Evolutionary conservation across 2,329 filamentous ascomycete species (phyloP).

Genomic region (Fusarium sp.): DNA sequence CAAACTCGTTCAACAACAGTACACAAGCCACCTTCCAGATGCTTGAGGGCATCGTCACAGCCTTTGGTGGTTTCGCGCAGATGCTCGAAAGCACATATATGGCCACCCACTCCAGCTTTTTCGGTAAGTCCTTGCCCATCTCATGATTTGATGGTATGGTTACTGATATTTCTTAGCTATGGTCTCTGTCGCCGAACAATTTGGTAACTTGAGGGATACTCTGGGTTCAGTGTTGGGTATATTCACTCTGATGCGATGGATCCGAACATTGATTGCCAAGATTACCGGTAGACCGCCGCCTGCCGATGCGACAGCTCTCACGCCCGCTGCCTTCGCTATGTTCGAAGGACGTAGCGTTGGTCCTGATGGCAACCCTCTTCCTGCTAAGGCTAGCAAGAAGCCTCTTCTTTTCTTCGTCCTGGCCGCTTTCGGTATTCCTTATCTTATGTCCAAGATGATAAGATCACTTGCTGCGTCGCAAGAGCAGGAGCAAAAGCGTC

Average conservation of each 20-base stretch:
- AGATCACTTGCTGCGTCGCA: slow-evolving; percentile 83
- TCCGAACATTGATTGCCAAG: slow-evolving; percentile 90
- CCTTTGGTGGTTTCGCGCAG: slow-evolving; percentile 97
- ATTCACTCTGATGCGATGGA: slow-evolving; percentile 95
- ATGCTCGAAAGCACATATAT: slow-evolving; percentile 99
- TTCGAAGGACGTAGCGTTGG: slow-evolving; percentile 78
- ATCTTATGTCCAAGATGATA: slow-evolving; percentile 97
- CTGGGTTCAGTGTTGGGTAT: slow-evolving; percentile 94
- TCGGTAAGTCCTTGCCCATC: slow-evolving; percentile 71
- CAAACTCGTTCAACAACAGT: slow-evolving; percentile 93
- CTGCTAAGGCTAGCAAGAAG: slow-evolving; percentile 86
- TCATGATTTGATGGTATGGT: background rate
- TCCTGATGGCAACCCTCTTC: slow-evolving; percentile 72
- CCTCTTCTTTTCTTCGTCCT: slow-evolving; percentile 96
- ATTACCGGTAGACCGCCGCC: slow-evolving; percentile 91
- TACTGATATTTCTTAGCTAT: slow-evolving; percentile 72
- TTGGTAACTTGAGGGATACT: slow-evolving; percentile 91
- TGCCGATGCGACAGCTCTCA: slow-evolving; percentile 86
- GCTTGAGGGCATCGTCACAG: slow-evolving; percentile 95
- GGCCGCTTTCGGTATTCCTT: slow-evolving; percentile 94
- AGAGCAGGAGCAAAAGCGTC: slow-evolving; percentile 80
- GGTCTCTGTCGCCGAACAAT: slow-evolving; percentile 98
- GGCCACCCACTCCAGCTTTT: slow-evolving; percentile 99
- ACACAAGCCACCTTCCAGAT: slow-evolving; percentile 98
- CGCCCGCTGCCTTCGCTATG: slow-evolving; percentile 88